phyloP scores from a whole-genome alignment of 345 rosid species.

The Lumnitzera littorea region DNA sequence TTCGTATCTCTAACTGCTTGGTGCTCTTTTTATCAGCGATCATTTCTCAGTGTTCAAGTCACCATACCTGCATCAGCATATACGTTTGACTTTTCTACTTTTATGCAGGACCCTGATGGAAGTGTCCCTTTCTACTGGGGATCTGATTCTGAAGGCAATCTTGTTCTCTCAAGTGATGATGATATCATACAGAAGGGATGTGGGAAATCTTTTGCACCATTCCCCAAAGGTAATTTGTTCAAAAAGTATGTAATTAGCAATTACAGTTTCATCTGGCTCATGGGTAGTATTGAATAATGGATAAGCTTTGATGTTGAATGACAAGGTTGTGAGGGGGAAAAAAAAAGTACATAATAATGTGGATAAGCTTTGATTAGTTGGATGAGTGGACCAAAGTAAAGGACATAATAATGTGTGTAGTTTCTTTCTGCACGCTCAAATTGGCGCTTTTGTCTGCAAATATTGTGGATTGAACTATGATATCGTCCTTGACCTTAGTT shows the following conservation, averaged over 20 bases:
- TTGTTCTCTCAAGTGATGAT: conserved; percentile 64
- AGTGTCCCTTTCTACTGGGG: conserved; percentile 90
- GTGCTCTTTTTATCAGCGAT: not conserved
- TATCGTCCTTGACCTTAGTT: too few species aligned
- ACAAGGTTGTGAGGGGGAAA: not conserved
- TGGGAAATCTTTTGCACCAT: conserved; percentile 91
- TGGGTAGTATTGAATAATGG: too few species aligned
- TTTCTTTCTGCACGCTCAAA: not conserved
- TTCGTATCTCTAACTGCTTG: not conserved
- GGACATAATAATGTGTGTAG: not conserved
- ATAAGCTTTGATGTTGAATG: not conserved
- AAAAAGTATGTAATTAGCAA: not conserved
- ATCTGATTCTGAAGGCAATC: conserved; percentile 72
- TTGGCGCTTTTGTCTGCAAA: not conserved
- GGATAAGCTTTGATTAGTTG: not conserved
- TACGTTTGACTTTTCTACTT: too few species aligned
- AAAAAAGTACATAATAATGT: too few species aligned
- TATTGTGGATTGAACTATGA: too few species aligned
- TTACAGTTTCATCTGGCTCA: not conserved
- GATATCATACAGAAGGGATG: conserved; percentile 70
- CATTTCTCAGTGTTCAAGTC: too few species aligned
- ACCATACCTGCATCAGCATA: too few species aligned
- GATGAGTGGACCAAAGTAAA: too few species aligned
- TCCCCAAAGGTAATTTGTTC: conserved; percentile 68
- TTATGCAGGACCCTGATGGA: conserved; percentile 73